Evolutionary conservation across 495 filamentous ascomycete species (phyloP).

Genomic region (Viridothelium virens): DNA sequence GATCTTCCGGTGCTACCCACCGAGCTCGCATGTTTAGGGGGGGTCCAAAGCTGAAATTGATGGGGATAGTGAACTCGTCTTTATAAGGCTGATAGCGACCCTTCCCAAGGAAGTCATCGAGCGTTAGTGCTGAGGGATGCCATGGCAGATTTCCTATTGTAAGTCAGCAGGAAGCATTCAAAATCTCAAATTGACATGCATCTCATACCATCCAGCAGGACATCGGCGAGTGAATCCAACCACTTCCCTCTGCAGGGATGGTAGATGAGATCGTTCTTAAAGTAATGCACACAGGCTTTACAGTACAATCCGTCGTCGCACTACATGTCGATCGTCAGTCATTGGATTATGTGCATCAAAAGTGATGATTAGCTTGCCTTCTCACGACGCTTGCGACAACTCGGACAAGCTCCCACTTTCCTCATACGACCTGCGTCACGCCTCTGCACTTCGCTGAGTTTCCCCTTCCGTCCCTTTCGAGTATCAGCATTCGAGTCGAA

Average conservation of each 20-base stretch:
- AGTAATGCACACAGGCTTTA: background rate
- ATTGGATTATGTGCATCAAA: too few relatives aligned
- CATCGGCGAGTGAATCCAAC: slow-evolving; percentile 1
- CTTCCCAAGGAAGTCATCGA: background rate
- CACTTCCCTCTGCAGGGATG: background rate
- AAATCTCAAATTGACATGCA: background rate
- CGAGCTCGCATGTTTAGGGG: slow-evolving; percentile 2
- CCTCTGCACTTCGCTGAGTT: background rate
- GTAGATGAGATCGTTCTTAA: background rate
- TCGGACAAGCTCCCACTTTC: slow-evolving; percentile 3
- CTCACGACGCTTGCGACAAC: background rate
- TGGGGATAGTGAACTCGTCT: background rate
- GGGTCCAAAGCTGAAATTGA: background rate
- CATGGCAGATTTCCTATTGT: background rate
- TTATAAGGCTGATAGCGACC: background rate
- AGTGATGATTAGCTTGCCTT: background rate
- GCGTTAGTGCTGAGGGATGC: background rate
- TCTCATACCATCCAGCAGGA: background rate
- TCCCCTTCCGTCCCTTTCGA: slow-evolving; percentile 1
- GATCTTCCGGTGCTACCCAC: background rate
- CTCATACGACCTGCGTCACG: background rate
- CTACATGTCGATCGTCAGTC: background rate
- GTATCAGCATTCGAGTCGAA: background rate
- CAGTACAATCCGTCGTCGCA: background rate
- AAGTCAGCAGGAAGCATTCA: background rate